These are phyloP conservation scores for Termitomyces sp. DNA, from an alignment of 768 basidiomycete genomes.

Conservation along the genomic window DNA sequence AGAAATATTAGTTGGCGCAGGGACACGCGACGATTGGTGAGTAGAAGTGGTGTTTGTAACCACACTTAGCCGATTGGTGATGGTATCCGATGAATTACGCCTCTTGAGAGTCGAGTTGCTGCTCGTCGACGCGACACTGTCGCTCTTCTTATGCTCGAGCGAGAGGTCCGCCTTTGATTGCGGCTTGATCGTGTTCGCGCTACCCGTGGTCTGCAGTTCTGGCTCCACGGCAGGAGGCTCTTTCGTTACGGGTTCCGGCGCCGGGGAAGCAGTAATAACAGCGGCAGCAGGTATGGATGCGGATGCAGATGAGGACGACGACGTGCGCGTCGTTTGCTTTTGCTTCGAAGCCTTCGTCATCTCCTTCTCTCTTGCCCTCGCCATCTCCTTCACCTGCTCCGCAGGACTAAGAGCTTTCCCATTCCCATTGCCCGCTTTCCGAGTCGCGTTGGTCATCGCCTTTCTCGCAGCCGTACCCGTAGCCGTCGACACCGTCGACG, in stretches of 20 bases:
- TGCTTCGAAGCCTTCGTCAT: slow-evolving; percentile 8
- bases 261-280: not conserved
- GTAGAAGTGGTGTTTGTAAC: not conserved
- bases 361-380: slow-evolving; percentile 4
- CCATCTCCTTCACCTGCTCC: slow-evolving; percentile 8
- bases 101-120: slow-evolving; percentile 36
- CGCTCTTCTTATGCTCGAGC: slow-evolving; percentile 38
- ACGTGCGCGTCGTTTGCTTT: not conserved
- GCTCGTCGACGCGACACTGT: slow-evolving; percentile 35
- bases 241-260: slow-evolving; percentile 4
- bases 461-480: slow-evolving; percentile 21
- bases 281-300: not conserved
- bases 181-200: slow-evolving; percentile 19
- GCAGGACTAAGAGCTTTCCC: not conserved
- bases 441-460: slow-evolving; percentile 11
- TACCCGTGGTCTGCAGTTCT: slow-evolving; percentile 13
- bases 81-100: slow-evolving; percentile 40
- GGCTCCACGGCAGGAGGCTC: slow-evolving; percentile 8
- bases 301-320: not conserved
- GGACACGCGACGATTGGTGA: not conserved
- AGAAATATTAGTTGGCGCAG: slow-evolving; percentile 1
- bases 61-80: slow-evolving; percentile 25
- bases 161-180: slow-evolving; percentile 15
- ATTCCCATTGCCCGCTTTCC: slow-evolving; percentile 14
- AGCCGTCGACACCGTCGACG: slow-evolving; percentile 22